phyloP scores from a whole-genome alignment of 805 yeast genomes.

The Yarrowia hollandica region DNA sequence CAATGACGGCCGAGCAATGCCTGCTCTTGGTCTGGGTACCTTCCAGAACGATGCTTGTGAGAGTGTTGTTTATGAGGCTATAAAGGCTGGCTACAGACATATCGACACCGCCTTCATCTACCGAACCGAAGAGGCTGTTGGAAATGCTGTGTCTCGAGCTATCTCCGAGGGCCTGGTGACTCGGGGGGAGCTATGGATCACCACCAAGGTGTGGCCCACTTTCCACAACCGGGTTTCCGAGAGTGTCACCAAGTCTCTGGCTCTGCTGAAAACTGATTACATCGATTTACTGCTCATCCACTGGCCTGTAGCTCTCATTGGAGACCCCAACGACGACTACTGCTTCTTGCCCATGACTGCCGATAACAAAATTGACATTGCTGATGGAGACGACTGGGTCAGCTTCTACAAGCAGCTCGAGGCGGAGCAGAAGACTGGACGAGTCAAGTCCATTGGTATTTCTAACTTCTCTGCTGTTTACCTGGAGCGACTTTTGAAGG shows the following conservation, averaged over 20 bases:
- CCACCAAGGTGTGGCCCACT: conserved; percentile 72
- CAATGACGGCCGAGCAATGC: conserved; percentile 65
- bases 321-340: not conserved
- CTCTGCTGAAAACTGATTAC: conserved; percentile 49
- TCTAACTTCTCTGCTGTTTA: conserved; percentile 62
- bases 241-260: conserved; percentile 54
- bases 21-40: conserved; percentile 73
- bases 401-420: conserved; percentile 45
- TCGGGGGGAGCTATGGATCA: conserved; percentile 53
- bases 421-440: conserved; percentile 53
- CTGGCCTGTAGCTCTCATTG: conserved; percentile 44
- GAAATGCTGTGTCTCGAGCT: conserved; percentile 58
- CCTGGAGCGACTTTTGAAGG: conserved; percentile 50
- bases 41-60: conserved; percentile 38
- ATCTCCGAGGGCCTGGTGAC: conserved; percentile 51
- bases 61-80: conserved; percentile 55
- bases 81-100: conserved; percentile 68
- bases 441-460: conserved; percentile 58
- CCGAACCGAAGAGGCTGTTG: conserved; percentile 61
- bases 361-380: not conserved
- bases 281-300: conserved; percentile 72
- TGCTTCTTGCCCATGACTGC: not conserved
- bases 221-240: conserved; percentile 63
- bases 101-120: conserved; percentile 72
- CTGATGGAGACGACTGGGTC: conserved; percentile 32